phyloP scores from a whole-genome alignment of 164 flowering plant genomes.

The Piper betle region DNA sequence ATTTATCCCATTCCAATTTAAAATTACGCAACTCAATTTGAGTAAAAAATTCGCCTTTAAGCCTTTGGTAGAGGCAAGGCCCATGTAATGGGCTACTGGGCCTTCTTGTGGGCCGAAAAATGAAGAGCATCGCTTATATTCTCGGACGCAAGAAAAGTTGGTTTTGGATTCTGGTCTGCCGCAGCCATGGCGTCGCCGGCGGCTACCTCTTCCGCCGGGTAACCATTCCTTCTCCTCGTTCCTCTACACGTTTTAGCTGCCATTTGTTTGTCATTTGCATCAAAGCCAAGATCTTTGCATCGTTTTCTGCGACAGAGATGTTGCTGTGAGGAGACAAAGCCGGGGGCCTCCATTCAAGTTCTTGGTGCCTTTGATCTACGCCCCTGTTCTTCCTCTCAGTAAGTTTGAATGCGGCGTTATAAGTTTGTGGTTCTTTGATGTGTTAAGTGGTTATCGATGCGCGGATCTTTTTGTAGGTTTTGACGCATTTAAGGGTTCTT shows the following conservation, averaged over 20 bases:
- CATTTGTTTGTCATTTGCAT: background rate
- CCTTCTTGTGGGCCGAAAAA: no score
- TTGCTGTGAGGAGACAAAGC: slow-evolving; percentile 22
- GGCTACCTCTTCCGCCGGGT: slow-evolving; percentile 17
- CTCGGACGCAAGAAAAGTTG: no score
- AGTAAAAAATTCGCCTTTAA: no score
- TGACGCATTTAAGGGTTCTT: no score
- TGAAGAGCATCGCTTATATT: no score
- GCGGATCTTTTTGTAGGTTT: background rate
- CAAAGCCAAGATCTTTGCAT: background rate
- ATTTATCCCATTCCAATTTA: no score
- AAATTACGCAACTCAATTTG: no score
- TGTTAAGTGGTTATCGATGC: no score
- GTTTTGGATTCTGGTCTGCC: no score
- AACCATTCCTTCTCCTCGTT: background rate
- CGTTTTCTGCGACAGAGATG: slow-evolving; percentile 22
- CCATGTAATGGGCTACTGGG: no score
- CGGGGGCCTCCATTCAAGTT: slow-evolving; percentile 48
- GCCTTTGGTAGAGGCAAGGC: no score
- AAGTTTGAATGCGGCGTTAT: slow-evolving; percentile 8
- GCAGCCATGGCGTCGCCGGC: slow-evolving; percentile 16
- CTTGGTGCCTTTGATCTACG: slow-evolving; percentile 76
- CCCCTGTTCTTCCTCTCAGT: slow-evolving; percentile 96
- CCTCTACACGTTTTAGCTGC: background rate
- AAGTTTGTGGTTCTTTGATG: background rate